Conservation (phyloP, 148 eudicot genomes). For the Beta vulgaris region DNA sequence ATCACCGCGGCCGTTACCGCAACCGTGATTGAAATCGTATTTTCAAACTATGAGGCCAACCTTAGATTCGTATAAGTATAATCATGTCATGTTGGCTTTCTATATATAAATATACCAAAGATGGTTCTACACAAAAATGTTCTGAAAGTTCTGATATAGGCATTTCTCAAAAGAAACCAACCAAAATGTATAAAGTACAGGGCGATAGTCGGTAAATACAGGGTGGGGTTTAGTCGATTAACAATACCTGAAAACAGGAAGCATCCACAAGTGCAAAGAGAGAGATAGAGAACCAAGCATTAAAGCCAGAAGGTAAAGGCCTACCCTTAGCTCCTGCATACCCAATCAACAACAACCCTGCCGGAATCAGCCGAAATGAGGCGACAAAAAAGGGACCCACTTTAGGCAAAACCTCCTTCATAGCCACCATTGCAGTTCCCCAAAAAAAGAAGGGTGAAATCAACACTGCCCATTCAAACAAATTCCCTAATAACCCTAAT, state of each 20-base stretch:
- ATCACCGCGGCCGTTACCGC: no score
- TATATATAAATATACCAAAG: no score
- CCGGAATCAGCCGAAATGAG: conserved; percentile 73
- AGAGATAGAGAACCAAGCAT: conserved; percentile 77
- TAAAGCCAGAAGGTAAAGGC: conserved; percentile 65
- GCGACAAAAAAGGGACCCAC: conserved; percentile 78
- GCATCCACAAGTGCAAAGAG: conserved; percentile 86
- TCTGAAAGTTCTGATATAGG: no score
- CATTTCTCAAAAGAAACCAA: no score
- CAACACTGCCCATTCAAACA: conserved; percentile 71
- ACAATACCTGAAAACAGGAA: conserved; percentile 85
- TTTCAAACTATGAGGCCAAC: no score
- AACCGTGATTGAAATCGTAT: no score
- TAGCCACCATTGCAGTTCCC: conserved; percentile 99
- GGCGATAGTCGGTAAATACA: no score
- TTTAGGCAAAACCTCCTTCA: conserved; percentile 90
- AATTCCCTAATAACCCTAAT: conserved; percentile 19
- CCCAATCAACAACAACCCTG: conserved; percentile 70
- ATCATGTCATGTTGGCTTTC: no score
- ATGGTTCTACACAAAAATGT: no score
- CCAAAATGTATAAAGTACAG: no score
- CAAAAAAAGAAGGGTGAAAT: conserved; percentile 96
- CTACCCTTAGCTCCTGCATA: conserved; percentile 63
- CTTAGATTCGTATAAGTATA: no score
- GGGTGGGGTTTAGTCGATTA: no score